Evolutionary conservation across 179 eudicot species (phyloP).

Genomic region (Silene vulgaris): DNA sequence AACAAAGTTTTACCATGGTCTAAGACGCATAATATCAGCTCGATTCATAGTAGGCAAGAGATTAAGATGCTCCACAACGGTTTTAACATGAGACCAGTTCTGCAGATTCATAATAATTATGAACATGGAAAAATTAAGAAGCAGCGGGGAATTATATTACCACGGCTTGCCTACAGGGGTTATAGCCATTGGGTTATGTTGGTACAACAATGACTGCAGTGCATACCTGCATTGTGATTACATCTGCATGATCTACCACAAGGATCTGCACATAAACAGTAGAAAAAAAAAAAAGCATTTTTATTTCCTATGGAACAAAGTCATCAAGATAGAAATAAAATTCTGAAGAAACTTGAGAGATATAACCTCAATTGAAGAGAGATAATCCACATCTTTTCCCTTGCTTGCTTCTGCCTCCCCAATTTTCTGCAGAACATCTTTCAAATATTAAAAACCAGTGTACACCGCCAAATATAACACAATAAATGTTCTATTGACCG

Average conservation of each 20-base stretch:
- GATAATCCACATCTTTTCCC: slow-evolving; percentile 85
- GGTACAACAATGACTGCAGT: background rate
- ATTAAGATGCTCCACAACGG: slow-evolving; percentile 39
- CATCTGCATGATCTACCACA: slow-evolving; percentile 90
- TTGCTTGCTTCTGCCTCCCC: slow-evolving; percentile 63
- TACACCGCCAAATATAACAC: background rate
- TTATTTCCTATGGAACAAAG: background rate
- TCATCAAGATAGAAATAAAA: background rate
- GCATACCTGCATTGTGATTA: slow-evolving; percentile 89
- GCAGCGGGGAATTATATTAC: slow-evolving; percentile 8
- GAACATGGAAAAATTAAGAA: background rate
- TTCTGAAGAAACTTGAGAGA: background rate
- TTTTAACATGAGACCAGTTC: slow-evolving; percentile 77
- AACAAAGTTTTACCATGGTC: slow-evolving; percentile 54
- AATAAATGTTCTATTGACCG: too few relatives aligned
- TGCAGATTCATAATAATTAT: slow-evolving; percentile 30
- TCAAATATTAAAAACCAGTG: background rate
- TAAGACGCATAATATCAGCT: slow-evolving; percentile 87
- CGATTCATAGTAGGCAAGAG: slow-evolving; percentile 65
- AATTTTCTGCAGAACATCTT: slow-evolving; percentile 60
- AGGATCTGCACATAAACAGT: slow-evolving; percentile 51
- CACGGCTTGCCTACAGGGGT: slow-evolving; percentile 12
- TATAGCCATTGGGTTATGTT: background rate
- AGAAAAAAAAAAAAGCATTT: background rate
- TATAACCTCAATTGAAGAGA: slow-evolving; percentile 91